phyloP scores from a whole-genome alignment of 768 basidiomycete species.

The Leccinum imitatum region DNA sequence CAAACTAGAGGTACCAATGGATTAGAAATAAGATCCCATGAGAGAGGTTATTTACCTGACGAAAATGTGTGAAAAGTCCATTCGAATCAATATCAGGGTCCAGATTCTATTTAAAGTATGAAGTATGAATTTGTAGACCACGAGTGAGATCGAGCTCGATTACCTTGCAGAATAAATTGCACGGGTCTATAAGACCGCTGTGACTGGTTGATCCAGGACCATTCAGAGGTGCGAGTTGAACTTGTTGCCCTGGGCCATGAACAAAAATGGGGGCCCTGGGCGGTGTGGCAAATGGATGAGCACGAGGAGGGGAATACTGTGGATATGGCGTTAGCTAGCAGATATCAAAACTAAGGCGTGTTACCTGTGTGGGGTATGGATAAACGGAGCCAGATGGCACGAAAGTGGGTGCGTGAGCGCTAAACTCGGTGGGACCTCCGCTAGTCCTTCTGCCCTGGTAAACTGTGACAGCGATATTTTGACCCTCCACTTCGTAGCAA shows the following conservation, averaged over 20 bases:
- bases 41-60: conserved; percentile 46
- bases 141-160: conserved; percentile 10
- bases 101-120: conserved; percentile 57
- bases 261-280: conserved; percentile 53
- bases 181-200: conserved; percentile 86
- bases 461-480: conserved; percentile 80
- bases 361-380: conserved; percentile 61
- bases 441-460: conserved; percentile 66
- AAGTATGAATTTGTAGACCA: conserved; percentile 6
- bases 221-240: conserved; percentile 70
- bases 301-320: conserved; percentile 71
- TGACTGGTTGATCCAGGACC: conserved; percentile 83
- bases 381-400: conserved; percentile 69
- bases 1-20: conserved; percentile 52
- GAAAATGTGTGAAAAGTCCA: conserved; percentile 79
- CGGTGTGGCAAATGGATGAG: conserved; percentile 44
- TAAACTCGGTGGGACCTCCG: conserved; percentile 63
- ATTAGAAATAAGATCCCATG: conserved; percentile 16
- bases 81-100: conserved; percentile 86
- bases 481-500: conserved; percentile 78
- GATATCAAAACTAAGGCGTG: conserved; percentile 13
- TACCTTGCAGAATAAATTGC: conserved; percentile 89
- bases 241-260: conserved; percentile 89
- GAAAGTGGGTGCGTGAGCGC: conserved; percentile 70
- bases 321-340: conserved; percentile 2